These are phyloP conservation scores for Pulchroboletus neoregius DNA, from an alignment of 1,284 basidiomycete species.

Conservation along the genomic window DNA sequence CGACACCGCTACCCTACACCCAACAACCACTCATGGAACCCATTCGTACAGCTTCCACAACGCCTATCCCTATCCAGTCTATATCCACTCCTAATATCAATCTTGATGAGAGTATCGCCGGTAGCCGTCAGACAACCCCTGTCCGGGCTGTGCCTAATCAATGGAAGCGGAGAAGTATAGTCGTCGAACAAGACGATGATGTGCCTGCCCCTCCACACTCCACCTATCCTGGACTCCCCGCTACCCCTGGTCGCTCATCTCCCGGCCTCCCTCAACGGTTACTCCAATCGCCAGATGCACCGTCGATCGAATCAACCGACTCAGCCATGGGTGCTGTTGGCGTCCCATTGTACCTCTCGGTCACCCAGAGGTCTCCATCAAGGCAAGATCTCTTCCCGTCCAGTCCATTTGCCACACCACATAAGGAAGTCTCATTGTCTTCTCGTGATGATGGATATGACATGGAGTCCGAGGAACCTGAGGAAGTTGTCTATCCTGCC, in stretches of 20 bases:
- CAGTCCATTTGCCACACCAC: slow-evolving; percentile 69
- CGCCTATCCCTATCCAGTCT: slow-evolving; percentile 31
- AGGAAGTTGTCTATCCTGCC: slow-evolving; percentile 54
- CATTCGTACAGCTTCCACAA: slow-evolving; percentile 28
- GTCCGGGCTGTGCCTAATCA: slow-evolving; percentile 33
- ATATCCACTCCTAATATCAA: slow-evolving; percentile 28
- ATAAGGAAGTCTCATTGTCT: slow-evolving; percentile 50
- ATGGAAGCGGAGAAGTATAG: slow-evolving; percentile 57
- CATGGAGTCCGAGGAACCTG: slow-evolving; percentile 34
- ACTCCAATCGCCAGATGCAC: slow-evolving; percentile 50
- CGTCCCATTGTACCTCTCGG: slow-evolving; percentile 46
- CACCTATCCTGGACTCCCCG: slow-evolving; percentile 34
- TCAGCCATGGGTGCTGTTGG: slow-evolving; percentile 37
- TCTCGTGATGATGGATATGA: slow-evolving; percentile 53
- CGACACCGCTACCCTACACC: slow-evolving; percentile 44
- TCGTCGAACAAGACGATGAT: slow-evolving; percentile 65
- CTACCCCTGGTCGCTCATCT: slow-evolving; percentile 32
- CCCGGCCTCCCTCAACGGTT: slow-evolving; percentile 35
- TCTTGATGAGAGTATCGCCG: slow-evolving; percentile 28
- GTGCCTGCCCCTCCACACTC: slow-evolving; percentile 36
- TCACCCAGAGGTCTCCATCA: slow-evolving; percentile 43
- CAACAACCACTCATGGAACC: slow-evolving; percentile 26
- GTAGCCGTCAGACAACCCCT: slow-evolving; percentile 34
- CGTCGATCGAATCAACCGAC: slow-evolving; percentile 44
- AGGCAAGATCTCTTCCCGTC: slow-evolving; percentile 56